phyloP scores from a whole-genome alignment of 192 early-diverging fungal species.

The Rhizoclosmatium sp. region DNA sequence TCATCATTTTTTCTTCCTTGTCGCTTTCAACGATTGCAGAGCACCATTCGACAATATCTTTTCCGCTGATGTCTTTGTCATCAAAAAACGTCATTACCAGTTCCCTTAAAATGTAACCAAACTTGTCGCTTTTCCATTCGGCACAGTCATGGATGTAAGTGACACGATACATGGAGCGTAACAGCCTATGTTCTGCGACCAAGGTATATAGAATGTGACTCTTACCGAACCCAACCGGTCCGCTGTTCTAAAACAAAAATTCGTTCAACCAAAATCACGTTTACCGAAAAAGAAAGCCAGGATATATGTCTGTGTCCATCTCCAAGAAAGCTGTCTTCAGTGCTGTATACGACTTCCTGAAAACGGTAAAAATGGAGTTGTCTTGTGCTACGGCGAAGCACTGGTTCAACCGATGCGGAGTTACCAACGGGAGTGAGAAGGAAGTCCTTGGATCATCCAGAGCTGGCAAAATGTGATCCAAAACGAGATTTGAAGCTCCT shows the following conservation, averaged over 20 bases:
- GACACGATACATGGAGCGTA: constrained; percentile 7
- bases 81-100: constrained; percentile 32
- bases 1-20: constrained; percentile 19
- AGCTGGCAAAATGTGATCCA: neutral
- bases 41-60: constrained; percentile 24
- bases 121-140: constrained; percentile 18
- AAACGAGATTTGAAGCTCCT: neutral
- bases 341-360: constrained; percentile 18
- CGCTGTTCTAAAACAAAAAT: constrained; percentile 8
- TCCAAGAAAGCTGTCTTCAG: constrained; percentile 18
- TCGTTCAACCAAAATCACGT: neutral
- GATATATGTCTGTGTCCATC: neutral
- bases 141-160: constrained; percentile 34
- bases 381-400: constrained; percentile 3
- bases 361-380: constrained; percentile 24
- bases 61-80: constrained; percentile 7
- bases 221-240: constrained; percentile 26
- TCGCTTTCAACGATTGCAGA: neutral
- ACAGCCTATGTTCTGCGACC: constrained; percentile 20
- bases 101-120: constrained; percentile 19
- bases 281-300: neutral
- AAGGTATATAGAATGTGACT: constrained; percentile 31
- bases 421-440: constrained; percentile 19
- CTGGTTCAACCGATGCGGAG: constrained; percentile 24
- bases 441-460: neutral